Conservation (phyloP, 352 stramenopile species). For the Phytophthora pisi region DNA sequence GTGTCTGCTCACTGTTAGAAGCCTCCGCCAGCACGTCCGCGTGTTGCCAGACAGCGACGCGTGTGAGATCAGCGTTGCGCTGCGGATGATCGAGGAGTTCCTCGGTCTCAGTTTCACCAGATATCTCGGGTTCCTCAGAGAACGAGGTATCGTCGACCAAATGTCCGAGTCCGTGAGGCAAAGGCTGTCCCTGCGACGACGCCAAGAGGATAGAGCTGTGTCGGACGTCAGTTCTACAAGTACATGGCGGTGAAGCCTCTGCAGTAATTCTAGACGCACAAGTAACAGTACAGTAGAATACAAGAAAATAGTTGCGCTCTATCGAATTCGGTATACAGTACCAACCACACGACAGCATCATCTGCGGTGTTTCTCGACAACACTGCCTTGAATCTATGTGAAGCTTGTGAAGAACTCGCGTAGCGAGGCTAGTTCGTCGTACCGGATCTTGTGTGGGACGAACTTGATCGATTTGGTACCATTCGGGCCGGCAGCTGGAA, state of each 20-base stretch:
- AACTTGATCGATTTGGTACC: conserved; percentile 40
- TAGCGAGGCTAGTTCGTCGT: conserved; percentile 54
- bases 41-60: conserved; percentile 47
- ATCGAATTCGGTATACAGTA: conserved; percentile 25
- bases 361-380: conserved; percentile 8
- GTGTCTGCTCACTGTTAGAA: conserved; percentile 59
- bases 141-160: conserved; percentile 61
- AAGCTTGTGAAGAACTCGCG: conserved; percentile 45
- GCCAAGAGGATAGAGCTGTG: conserved; percentile 19
- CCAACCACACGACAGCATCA: conserved; percentile 9
- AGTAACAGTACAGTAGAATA: conserved; percentile 15
- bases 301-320: conserved; percentile 27
- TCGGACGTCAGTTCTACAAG: conserved; percentile 14
- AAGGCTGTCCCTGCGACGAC: conserved; percentile 15
- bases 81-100: conserved; percentile 75
- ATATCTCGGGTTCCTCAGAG: conserved; percentile 68
- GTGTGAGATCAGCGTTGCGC: conserved; percentile 61
- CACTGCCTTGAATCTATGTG: conserved; percentile 19
- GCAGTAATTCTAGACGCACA: background rate
- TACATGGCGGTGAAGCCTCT: conserved; percentile 12
- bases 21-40: conserved; percentile 66
- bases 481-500: conserved; percentile 20
- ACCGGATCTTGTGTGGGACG: conserved; percentile 51
- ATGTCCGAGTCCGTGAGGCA: conserved; percentile 19
- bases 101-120: conserved; percentile 68